Evolutionary conservation across 2,329 filamentous ascomycete species (phyloP), one percentile per base, ranked within the genome.

Genomic region (Colletotrichum orchidophilum): DNA sequence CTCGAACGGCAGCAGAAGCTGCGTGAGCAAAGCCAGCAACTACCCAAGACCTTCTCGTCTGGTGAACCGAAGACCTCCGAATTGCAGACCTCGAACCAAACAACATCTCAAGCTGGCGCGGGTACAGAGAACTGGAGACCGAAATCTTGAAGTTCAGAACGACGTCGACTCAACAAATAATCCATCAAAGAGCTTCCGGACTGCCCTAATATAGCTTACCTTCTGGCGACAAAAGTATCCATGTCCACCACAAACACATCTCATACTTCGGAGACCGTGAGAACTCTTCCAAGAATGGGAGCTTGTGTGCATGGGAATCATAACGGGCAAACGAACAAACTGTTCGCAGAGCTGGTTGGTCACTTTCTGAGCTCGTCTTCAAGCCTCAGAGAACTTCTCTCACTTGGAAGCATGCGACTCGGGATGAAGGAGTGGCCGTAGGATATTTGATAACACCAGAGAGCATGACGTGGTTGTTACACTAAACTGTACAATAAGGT

Each of bases 1-100:
- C 53, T 71, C 13, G 53, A 71, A 63, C 46, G 68, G 35, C 69
- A 71, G n/a, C 42, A 59, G 46, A 69, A 29, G n/a, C 46, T 67
- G 24, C 63, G 67, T 9, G 63, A 55, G 7, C 33, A 49, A 13
- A 64, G 31, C 15, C 52, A 68, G 11, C 26, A 49, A 18, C 33
- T 54, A 21, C 62, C 49, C 5, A 39, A 50, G 24, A 29, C 52
- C 24, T 15, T 26, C 21, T 13, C 33, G 13, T n/a, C 55, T 3
- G 42, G 15, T 27, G 39, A 39, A 53, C 9, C 55, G 21, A 68
- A 57, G 9, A 58, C 31, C 35, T 13, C 39, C 27, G 46, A 68
- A 24, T 33, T 49, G 15, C 46, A 49, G 9, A n/a, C 26, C 18
- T 9, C 58, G 52, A 63, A 52, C 33, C 18, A 35, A 31, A 55